A percentile compares a stretch with the other conserved stretches of the same genome.
Conservation (phyloP, 192 early-diverging fungal species). For the Gonapodya prolifera region DNA sequence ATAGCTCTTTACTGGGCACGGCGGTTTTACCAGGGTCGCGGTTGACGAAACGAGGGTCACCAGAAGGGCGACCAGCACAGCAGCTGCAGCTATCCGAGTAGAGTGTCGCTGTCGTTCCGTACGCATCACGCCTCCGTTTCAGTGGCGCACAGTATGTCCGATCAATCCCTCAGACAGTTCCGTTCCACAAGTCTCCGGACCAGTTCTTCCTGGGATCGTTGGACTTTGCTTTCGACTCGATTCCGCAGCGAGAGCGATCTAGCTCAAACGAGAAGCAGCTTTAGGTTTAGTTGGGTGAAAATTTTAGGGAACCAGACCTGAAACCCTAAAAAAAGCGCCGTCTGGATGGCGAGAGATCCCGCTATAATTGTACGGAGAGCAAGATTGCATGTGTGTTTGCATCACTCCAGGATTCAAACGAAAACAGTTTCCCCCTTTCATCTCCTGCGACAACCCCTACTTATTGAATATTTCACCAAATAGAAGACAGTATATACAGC, state of each 20-base stretch:
- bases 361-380: background rate
- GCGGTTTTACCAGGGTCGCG: background rate
- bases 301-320: background rate
- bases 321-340: background rate
- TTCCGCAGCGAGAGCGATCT: background rate
- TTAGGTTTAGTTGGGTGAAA: background rate
- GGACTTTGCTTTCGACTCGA: background rate
- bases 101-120: too few relatives aligned
- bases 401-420: background rate
- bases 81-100: background rate
- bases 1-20: background rate
- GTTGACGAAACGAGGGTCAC: background rate
- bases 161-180: too few relatives aligned
- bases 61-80: background rate
- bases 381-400: background rate
- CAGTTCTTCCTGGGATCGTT: too few relatives aligned
- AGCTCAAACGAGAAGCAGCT: background rate
- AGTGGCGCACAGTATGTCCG: too few relatives aligned
- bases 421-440: too few relatives aligned
- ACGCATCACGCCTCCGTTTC: too few relatives aligned
- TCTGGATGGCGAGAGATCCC: background rate
- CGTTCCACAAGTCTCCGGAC: background rate
- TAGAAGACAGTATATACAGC: too few relatives aligned
- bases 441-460: background rate
- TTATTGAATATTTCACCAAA: background rate